A percentile compares a stretch with the other conserved stretches of the same genome.
Conservation (phyloP, 2,329 filamentous ascomycete species). For the Trichoderma sp. region DNA sequence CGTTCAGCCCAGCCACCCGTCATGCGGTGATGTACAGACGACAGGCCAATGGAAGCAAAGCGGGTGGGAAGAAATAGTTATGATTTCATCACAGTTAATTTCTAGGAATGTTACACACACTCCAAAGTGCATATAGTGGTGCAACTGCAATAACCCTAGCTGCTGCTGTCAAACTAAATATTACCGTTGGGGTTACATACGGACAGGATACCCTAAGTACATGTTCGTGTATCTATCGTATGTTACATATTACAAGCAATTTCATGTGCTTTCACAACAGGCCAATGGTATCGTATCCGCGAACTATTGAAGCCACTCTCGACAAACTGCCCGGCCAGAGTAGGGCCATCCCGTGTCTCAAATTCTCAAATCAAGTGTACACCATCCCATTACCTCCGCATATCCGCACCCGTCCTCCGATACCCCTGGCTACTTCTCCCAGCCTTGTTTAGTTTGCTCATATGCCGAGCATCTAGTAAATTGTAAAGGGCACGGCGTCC, state of each 20-base stretch:
- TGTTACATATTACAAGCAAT: background rate
- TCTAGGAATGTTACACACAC: background rate
- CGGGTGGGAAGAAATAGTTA: background rate
- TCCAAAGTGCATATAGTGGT: background rate
- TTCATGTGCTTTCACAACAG: background rate
- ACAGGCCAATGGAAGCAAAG: background rate
- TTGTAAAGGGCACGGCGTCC: slow-evolving; percentile 30
- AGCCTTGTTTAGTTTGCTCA: background rate
- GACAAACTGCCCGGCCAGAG: background rate
- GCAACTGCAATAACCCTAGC: background rate
- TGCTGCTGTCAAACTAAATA: background rate
- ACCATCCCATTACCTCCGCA: background rate
- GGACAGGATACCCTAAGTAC: background rate
- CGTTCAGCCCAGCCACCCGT: background rate
- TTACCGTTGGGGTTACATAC: background rate
- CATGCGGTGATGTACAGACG: background rate
- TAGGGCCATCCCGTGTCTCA: background rate
- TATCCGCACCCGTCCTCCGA: background rate
- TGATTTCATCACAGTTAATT: background rate
- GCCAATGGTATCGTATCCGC: background rate
- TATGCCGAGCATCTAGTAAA: background rate
- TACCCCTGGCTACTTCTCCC: background rate
- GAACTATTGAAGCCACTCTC: background rate
- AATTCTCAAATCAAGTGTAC: background rate
- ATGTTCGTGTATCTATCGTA: background rate